Evolutionary conservation across 192 early-diverging fungal species (phyloP), one percentile per base, ranked within the genome.

Genomic region (Lobulomyces angularis): DNA sequence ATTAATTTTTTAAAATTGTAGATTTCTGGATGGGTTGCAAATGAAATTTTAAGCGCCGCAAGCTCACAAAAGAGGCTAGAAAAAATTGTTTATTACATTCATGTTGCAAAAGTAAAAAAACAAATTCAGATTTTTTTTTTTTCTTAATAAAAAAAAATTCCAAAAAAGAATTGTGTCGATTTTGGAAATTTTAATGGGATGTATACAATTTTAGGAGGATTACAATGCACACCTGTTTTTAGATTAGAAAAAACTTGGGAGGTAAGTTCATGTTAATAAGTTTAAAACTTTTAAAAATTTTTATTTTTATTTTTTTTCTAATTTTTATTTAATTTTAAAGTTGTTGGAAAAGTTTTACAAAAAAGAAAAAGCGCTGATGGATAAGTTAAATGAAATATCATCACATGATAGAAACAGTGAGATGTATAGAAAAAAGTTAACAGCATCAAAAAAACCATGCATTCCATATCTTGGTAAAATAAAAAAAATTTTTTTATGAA

Each of bases 401-500:
- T 54, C 56, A 12, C 49, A 43, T n/a, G 40, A 55, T 6, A 57
- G 43, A 38, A 66, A 66, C 37, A 52, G 35, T 29, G 55, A 62
- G n/a, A 42, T 43, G 42, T 66, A 66, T 37, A 50, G 64, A 3
- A 35, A 43, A 24, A 31, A 37, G 27, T 26, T 66, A 3, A 27
- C 42, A 0, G 28, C 46, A 17, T 20, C 33, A 11, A 59, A 50
- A 45, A 24, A 48, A 0, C 64, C 64, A 2, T 57, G 45, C 26
- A 53, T 66, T 7, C 64, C 64, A 11, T 66, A 66, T 35, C 34
- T 66, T 16, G 64, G 64, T 36, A 59, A n/a, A 34, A 11, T 48
- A 9, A 20, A 0, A 1, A 5, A n/a, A n/a, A n/a, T n/a, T n/a
- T n/a, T n/a, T n/a, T n/a, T 49, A 8, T 9, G 8, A 5, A 49